A percentile compares a stretch with the other conserved stretches of the same genome.
phyloP scores from a whole-genome alignment of 352 stramenopile genomes.

The Pythium sp. region DNA sequence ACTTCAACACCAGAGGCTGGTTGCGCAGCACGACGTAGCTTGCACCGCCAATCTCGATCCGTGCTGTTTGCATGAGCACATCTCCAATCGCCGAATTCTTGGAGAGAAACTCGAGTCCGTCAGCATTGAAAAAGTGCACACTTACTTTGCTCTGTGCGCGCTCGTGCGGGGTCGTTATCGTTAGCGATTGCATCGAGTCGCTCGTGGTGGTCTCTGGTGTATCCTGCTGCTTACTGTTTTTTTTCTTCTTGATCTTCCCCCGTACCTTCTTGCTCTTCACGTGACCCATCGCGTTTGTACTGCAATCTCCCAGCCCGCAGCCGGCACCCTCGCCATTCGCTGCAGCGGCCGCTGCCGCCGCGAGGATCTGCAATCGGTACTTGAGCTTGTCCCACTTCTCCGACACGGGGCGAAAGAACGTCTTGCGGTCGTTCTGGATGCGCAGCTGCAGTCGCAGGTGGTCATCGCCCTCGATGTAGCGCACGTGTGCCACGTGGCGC shows the following conservation, averaged over 20 bases:
- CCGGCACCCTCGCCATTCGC: not conserved
- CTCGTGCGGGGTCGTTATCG: not conserved
- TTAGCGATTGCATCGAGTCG: conserved; percentile 1
- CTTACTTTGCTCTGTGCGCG: conserved; percentile 18
- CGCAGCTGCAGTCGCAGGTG: conserved; percentile 51
- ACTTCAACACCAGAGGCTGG: conserved; percentile 46
- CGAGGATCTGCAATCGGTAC: conserved; percentile 57
- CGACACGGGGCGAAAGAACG: conserved; percentile 34
- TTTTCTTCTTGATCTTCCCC: conserved; percentile 12
- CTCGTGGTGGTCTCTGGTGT: not conserved
- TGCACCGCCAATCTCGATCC: conserved; percentile 39
- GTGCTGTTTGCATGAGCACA: conserved; percentile 37
- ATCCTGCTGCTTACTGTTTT: conserved; percentile 25
- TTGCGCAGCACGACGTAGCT: conserved; percentile 56
- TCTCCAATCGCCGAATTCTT: conserved; percentile 40
- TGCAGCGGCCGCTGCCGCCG: conserved; percentile 20
- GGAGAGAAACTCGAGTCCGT: conserved; percentile 30
- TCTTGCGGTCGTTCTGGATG: conserved; percentile 49
- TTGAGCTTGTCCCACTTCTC: conserved; percentile 60
- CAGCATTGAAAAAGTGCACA: conserved; percentile 44
- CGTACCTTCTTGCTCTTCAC: conserved; percentile 7
- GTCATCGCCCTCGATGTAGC: conserved; percentile 33
- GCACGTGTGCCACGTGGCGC: conserved; percentile 46
- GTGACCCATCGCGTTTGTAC: not conserved
- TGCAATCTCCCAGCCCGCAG: not conserved